phyloP scores from a whole-genome alignment of 1,284 basidiomycete genomes.

The Rhizoctonia solani region DNA sequence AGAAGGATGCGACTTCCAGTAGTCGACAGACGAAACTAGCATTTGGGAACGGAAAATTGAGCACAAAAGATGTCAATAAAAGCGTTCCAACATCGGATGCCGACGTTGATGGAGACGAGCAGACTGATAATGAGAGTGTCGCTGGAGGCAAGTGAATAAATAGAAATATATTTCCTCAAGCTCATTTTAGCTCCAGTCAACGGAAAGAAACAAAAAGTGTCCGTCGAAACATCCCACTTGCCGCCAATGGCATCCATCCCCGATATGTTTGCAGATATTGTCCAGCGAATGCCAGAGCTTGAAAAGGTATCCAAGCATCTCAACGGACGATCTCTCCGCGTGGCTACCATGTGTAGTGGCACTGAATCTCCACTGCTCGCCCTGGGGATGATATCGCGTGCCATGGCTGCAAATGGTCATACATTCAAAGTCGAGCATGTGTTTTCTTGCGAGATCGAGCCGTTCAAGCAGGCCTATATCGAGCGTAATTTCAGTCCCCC shows the following conservation, averaged over 20 bases:
- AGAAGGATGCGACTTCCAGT: background rate
- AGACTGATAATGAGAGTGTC: constrained; percentile 16
- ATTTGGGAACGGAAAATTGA: constrained; percentile 18
- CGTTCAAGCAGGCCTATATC: constrained; percentile 98
- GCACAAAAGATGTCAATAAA: constrained; percentile 20
- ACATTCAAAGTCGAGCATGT: constrained; percentile 84
- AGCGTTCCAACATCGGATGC: constrained; percentile 11
- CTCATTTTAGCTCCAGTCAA: background rate
- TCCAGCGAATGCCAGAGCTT: constrained; percentile 70
- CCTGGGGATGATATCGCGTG: constrained; percentile 77
- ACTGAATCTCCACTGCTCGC: constrained; percentile 94
- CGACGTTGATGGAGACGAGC: constrained; percentile 10
- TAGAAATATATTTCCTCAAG: background rate
- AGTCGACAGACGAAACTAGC: constrained; percentile 17
- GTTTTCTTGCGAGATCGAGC: constrained; percentile 97
- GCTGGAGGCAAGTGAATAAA: constrained; percentile 4
- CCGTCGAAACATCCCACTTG: constrained; percentile 61
- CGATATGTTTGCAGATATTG: constrained; percentile 84
- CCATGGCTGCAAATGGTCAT: constrained; percentile 69
- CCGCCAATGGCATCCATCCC: constrained; percentile 85
- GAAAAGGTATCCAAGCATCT: constrained; percentile 70
- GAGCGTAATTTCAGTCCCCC: constrained; percentile 94
- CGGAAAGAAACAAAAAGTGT: constrained; percentile 38
- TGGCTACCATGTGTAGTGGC: constrained; percentile 97
- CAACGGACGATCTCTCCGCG: constrained; percentile 81